Evolutionary conservation across 495 filamentous ascomycete genomes (phyloP), one percentile per base, ranked within the genome.

Genomic region (Extremus antarcticus): DNA sequence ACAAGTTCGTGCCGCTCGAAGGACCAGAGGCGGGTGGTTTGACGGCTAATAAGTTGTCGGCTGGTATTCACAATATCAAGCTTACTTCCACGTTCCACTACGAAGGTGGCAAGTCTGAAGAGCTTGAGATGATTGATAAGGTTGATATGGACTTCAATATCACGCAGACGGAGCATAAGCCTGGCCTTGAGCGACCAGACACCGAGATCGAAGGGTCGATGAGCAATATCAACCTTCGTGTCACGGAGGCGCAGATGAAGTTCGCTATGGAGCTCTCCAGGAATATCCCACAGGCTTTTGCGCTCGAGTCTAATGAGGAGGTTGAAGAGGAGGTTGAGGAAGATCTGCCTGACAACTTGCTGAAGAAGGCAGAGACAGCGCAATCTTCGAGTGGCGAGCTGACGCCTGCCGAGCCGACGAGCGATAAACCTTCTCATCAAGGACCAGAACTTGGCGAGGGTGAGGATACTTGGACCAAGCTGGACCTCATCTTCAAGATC

Each of bases 41-140:
- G 20, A 82, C 87, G 63, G 88, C 86, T 22, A 98, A 95, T 76
- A 85, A 94, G 65, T 79, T 98, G 25, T 84, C 85, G 9, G 84
- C 91, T 45, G 92, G 92, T 25, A 92, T 98, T 57, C 81, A 90
- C 41, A 91, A 96, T 57, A 88, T 95, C 51, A 80, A 87, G 35
- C 68, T 98, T 41, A 95, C 89, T 1, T 96, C 94, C 9, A 78
- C 85, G 40, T 92, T 97, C 67, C 79, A 96, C 65, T 96, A 90
- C 58, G 70, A 75, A 11, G 78, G 81, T 25, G 80, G 80, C 43
- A 68, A 79, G 50, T 77, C 78, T 0, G 91, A 98, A 68, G 90
- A 94, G 63, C 75, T 97, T 21, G 88, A 98, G 67, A 85, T 98
- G 72, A 90, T 98, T 55, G 88, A 97, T 64, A 90, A 96, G 59